These are phyloP conservation scores for Hsuehochloa calcarea DNA, from an alignment of 176 grass and related monocot species.

Conservation along the genomic window DNA sequence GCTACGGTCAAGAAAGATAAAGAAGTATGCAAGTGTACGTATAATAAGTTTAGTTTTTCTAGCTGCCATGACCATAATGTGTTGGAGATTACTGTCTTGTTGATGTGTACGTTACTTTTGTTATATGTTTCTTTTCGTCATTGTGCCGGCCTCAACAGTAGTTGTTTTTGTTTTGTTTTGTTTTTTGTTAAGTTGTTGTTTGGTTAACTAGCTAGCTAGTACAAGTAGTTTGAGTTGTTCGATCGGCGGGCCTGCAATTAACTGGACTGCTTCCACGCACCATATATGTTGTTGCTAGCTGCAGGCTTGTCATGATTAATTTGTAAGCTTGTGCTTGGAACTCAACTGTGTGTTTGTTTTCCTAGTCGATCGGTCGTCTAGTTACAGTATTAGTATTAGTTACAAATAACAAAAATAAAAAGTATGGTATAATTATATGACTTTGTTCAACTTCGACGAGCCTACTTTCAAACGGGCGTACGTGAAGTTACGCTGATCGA, in stretches of 20 bases:
- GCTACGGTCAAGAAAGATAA: background rate
- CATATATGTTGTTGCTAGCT: background rate
- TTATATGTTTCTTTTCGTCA: constrained; percentile 20
- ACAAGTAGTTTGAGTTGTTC: background rate
- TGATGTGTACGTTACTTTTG: constrained; percentile 14
- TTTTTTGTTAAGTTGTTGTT: background rate
- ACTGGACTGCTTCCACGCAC: background rate
- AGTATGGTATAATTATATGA: too few species aligned
- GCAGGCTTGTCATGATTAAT: background rate
- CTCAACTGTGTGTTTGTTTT: background rate
- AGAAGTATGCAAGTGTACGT: background rate
- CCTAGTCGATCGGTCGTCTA: background rate
- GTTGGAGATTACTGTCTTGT: background rate
- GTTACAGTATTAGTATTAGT: background rate
- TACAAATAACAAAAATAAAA: too few species aligned
- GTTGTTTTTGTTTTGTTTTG: background rate
- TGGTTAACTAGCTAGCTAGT: background rate
- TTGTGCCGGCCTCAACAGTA: constrained; percentile 28
- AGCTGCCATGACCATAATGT: background rate
- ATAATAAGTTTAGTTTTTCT: background rate
- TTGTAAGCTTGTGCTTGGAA: constrained; percentile 1
- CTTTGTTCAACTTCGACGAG: background rate
- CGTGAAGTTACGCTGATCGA: too few species aligned
- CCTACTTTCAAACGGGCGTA: background rate
- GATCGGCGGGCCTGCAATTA: background rate